phyloP scores from a whole-genome alignment of 257 asterid species.

The Leonotis leonurus region DNA sequence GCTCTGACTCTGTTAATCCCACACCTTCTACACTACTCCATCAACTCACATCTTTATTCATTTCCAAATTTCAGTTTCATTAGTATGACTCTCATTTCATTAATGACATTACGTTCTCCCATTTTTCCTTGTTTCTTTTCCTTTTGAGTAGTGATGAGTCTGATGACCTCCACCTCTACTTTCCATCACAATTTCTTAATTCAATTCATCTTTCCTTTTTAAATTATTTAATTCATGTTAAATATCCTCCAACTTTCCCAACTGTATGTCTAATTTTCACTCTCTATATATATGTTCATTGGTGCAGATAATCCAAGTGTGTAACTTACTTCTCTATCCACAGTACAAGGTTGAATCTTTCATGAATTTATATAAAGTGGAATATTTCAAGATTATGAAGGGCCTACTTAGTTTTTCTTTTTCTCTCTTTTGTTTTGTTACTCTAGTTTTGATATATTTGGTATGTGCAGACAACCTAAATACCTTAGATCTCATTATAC shows the following conservation, averaged over 20 bases:
- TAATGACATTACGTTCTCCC: neutral
- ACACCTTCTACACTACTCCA: neutral
- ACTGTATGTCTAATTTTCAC: no score
- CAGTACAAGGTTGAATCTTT: neutral
- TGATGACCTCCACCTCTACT: no score
- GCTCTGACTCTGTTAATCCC: slow-evolving; percentile 6
- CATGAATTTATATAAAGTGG: neutral
- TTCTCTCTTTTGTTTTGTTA: neutral
- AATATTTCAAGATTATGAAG: neutral
- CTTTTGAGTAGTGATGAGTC: neutral
- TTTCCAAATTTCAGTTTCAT: neutral
- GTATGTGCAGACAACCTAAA: neutral
- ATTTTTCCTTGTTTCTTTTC: neutral
- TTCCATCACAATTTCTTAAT: no score
- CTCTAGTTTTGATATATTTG: neutral
- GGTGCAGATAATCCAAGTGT: neutral
- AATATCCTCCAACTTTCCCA: no score
- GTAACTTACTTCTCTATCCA: neutral
- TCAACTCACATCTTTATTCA: neutral
- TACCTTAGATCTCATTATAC: neutral
- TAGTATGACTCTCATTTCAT: neutral
- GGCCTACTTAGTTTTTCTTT: neutral
- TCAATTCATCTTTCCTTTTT: neutral
- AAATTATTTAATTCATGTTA: no score
- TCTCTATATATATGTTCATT: no score